Evolutionary conservation across 2,329 filamentous ascomycete species (phyloP), one percentile per base, ranked within the genome.

Genomic region (Metarhizium rileyi): DNA sequence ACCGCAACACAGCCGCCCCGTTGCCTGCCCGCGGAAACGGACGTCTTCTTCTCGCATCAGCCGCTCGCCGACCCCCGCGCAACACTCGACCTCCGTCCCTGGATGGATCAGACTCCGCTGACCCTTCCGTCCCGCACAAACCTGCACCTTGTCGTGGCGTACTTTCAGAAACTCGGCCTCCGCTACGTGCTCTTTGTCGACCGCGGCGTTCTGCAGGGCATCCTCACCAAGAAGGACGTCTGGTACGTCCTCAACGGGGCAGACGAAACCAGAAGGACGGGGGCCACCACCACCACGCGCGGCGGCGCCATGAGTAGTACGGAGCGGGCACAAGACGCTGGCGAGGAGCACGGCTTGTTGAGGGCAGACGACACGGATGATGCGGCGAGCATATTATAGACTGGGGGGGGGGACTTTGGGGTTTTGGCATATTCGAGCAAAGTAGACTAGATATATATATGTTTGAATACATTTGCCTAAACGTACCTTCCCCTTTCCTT

Each of bases 41-140:
- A 91, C 63, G 84, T 85, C 41, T 90, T 86, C 67, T 96, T 98
- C 68, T 77, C 81, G 1, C 87, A 94, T 62, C 86, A 90, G 61
- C 84, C 87, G 2, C 81, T 91, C 48, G 84, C 86, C 1, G 88
- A 95, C 60, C 86, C 87, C 1, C 73, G 77, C 20, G 77, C 81
- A 16, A 90, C 85, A 1, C 80, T 98, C 36, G 93, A 98, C 67
- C 76, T 98, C 10, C 77, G 91, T 7, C 90, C 90, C 2, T 98
- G 93, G 93, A 96, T 98, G 90, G 93, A 98, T 66, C 91, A 96
- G 66, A 98, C 93, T 0, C 93, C 93, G 1, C 86, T 98, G 44
- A 97, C 93, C 1, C 75, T 97, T 18, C 87, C 89, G 40, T 83
- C 81, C 22, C 80, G 83, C 54, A 83, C 83, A 16, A 84, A 77